Base-by-base conservation (phyloP, 2,329 filamentous ascomycete species). In the Graphilbum sp. region DNA sequence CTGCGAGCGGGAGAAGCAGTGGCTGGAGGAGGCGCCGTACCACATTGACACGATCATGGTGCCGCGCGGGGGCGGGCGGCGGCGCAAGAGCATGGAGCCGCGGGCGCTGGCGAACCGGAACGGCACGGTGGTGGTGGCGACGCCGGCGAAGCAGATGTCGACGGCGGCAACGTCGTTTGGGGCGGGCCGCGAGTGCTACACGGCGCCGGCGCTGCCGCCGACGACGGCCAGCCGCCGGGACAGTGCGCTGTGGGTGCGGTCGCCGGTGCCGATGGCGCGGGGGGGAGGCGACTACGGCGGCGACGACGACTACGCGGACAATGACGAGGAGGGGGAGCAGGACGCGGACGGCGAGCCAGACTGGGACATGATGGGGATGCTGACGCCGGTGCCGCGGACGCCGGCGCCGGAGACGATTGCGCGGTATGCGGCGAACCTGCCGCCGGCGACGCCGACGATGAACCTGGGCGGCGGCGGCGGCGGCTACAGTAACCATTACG, bases 71-170 rank as follows among this genome's bases (percentile, higher is more conserved):
- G 78, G 79, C 9, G 69, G 69, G 36, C 75, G 79, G 39, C 73
- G 81, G 36, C 71, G 82, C 38, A 86, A 85, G 64, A 83, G 75
- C 47, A 87, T 88, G 79, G 81, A 86, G 54, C 81, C 82, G 12
- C 74, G 69, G 47, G 70, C 75, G 2, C 57, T 86, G 18, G 67
- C 72, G 40, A 83, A 84, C 47, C 52, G 73, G 43, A 83, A 84
- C 44, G 77, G 77, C n/a, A n/a, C n/a, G 33, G 74, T 65, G 1
- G 59, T 81, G 0, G 61, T 79, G 17, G 54, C 57, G n/a, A 49
- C 57, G 34, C 59, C 59, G 6, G 51, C 52, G 37, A 55, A 49
- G 47, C 45, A 46, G 36, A 29, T 29, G 27, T 10, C 8, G 6
- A 40, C 39, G 6, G 12, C n/a, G 3, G 57, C 55, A 47, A 50